Percentiles rank a stretch among this genome's conserved stretches.
Evolutionary conservation across 495 filamentous ascomycete species (phyloP).

Genomic region (Penicillium roqueforti): DNA sequence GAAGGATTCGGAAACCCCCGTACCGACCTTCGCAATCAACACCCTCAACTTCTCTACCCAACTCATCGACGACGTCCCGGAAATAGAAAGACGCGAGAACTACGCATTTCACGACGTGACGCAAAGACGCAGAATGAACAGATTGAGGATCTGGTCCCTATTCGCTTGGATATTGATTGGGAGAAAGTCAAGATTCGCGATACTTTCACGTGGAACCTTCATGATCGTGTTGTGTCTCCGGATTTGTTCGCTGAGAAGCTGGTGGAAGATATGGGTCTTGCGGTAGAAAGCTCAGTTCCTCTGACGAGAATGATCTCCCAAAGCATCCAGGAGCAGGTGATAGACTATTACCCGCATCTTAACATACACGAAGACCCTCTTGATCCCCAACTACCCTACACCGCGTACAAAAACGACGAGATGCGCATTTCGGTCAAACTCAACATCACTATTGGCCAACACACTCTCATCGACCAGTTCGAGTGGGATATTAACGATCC

Average conservation of each 20-base stretch:
- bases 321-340: slow-evolving; percentile 83
- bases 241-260: slow-evolving; percentile 84
- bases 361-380: slow-evolving; percentile 86
- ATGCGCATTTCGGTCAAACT: slow-evolving; percentile 94
- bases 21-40: slow-evolving; percentile 59
- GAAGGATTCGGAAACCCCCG: slow-evolving; percentile 82
- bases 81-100: slow-evolving; percentile 62
- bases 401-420: slow-evolving; percentile 95
- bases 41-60: slow-evolving; percentile 70
- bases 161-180: slow-evolving; percentile 90
- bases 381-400: slow-evolving; percentile 85
- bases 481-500: slow-evolving; percentile 99
- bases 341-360: slow-evolving; percentile 87
- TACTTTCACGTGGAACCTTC: slow-evolving; percentile 98
- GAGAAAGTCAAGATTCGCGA: slow-evolving; percentile 94
- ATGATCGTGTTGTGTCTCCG: slow-evolving; percentile 74
- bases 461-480: slow-evolving; percentile 94
- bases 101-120: slow-evolving; percentile 72
- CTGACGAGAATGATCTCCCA: slow-evolving; percentile 73
- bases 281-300: slow-evolving; percentile 55
- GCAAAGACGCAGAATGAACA: slow-evolving; percentile 80
- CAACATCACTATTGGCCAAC: slow-evolving; percentile 94
- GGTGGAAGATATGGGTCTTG: slow-evolving; percentile 85
- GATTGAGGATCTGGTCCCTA: slow-evolving; percentile 83
- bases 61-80: slow-evolving; percentile 66